phyloP scores from a whole-genome alignment of 768 basidiomycete species.

The Boletus reticuloceps region DNA sequence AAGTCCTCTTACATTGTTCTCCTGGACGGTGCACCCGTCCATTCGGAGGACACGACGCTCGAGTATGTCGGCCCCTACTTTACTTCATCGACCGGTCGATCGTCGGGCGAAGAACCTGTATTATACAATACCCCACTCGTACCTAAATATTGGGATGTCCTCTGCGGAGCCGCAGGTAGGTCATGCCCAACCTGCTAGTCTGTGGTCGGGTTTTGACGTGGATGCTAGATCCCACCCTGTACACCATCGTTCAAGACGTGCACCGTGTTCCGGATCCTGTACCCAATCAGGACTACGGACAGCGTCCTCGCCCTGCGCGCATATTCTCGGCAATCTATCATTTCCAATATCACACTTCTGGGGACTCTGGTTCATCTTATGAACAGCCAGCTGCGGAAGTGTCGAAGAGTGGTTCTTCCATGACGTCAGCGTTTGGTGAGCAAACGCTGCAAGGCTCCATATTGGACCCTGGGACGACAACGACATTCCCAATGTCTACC shows the following conservation, averaged over 20 bases:
- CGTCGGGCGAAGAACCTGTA: conserved; percentile 29
- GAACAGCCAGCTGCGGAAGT: conserved; percentile 11
- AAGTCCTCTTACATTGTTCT: conserved; percentile 57
- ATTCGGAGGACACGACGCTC: conserved; percentile 46
- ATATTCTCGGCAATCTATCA: conserved; percentile 61
- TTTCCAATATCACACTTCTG: conserved; percentile 42
- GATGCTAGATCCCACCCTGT: conserved; percentile 60
- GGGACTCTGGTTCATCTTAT: conserved; percentile 6
- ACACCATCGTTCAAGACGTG: conserved; percentile 67
- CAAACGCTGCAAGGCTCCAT: conserved; percentile 1
- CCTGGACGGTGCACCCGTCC: conserved; percentile 45
- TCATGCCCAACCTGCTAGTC: neutral
- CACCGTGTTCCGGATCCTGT: conserved; percentile 27
- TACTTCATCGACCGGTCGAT: conserved; percentile 23
- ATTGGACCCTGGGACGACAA: neutral
- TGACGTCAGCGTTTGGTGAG: conserved; percentile 14
- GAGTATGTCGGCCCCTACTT: conserved; percentile 36
- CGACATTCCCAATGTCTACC: conserved; percentile 7
- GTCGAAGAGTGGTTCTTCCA: conserved; percentile 8
- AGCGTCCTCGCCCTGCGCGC: conserved; percentile 28
- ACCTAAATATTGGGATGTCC: conserved; percentile 62
- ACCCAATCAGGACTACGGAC: conserved; percentile 17
- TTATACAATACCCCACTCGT: conserved; percentile 62
- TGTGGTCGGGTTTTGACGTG: neutral
- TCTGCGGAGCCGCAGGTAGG: conserved; percentile 56